Percentiles rank a stretch among this genome's conserved stretches.
phyloP scores from a whole-genome alignment of 768 basidiomycete species.

The Rhodotorula graminis region DNA sequence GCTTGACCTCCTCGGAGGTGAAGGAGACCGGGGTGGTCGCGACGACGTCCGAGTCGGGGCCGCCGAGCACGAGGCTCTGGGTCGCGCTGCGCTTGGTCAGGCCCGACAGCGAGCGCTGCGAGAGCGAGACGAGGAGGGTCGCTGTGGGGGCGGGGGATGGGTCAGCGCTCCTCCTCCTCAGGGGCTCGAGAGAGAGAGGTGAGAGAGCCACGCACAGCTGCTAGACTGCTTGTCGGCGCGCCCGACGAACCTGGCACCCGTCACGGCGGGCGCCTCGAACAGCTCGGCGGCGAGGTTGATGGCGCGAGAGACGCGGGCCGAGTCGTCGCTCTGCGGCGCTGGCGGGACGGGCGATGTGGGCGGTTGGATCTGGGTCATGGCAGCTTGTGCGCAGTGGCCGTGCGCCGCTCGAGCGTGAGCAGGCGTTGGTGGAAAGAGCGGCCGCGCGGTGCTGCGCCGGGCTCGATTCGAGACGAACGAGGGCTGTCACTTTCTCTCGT shows the following conservation, averaged over 20 bases:
- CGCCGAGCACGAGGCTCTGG: conserved; percentile 11
- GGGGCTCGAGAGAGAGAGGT: fast-evolving
- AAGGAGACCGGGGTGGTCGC: background rate
- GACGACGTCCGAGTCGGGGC: background rate
- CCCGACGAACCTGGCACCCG: background rate
- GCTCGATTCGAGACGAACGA: too few relatives aligned
- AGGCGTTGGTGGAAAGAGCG: too few relatives aligned
- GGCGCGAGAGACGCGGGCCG: background rate
- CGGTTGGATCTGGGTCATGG: background rate
- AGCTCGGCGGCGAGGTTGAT: background rate
- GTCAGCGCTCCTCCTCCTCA: background rate
- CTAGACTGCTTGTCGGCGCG: fast-evolving
- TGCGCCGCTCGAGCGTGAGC: too few relatives aligned
- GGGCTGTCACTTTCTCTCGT: too few relatives aligned
- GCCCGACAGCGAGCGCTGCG: conserved; percentile 17
- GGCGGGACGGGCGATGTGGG: background rate
- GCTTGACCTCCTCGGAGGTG: conserved; percentile 15
- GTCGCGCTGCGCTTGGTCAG: conserved; percentile 10
- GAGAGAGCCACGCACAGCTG: background rate
- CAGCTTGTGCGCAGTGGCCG: background rate
- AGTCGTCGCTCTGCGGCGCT: background rate
- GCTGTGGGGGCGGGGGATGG: background rate
- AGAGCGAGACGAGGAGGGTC: conserved; percentile 12
- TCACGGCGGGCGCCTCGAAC: conserved; percentile 4
- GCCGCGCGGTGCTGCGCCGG: too few relatives aligned